These are phyloP conservation scores for Cryptococcus jaspeensis DNA, from an alignment of 1,284 basidiomycete species.

Conservation along the genomic window DNA sequence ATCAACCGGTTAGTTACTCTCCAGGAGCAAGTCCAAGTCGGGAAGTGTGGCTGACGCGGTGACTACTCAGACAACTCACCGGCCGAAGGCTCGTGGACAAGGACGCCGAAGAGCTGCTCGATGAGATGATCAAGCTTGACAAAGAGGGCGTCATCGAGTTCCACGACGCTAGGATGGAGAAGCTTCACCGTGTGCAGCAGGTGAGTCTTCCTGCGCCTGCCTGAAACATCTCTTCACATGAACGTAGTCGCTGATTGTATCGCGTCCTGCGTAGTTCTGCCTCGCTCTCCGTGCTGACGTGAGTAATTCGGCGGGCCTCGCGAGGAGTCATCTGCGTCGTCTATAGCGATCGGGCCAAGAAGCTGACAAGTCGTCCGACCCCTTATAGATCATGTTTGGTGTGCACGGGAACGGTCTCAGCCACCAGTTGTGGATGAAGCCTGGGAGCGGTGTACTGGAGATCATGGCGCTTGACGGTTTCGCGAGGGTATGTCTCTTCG, in stretches of 20 bases:
- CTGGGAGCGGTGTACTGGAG: constrained; percentile 21
- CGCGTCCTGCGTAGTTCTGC: constrained; percentile 5
- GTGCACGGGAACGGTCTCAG: constrained; percentile 29
- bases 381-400: constrained; percentile 19
- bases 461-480: constrained; percentile 13
- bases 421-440: constrained; percentile 30
- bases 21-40: background rate
- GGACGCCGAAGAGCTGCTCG: constrained; percentile 19
- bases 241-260: background rate
- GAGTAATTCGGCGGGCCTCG: background rate
- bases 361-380: background rate
- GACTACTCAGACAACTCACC: constrained; percentile 19
- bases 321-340: background rate
- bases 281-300: constrained; percentile 10
- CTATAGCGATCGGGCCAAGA: background rate
- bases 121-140: constrained; percentile 19
- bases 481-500: background rate
- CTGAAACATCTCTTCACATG: background rate
- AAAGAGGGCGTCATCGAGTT: constrained; percentile 28
- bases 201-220: background rate
- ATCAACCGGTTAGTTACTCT: constrained; percentile 18
- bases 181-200: constrained; percentile 19
- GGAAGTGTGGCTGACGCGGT: background rate
- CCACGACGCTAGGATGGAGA: constrained; percentile 24
- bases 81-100: constrained; percentile 15